These are phyloP conservation scores for Rhizophora mangle DNA, from an alignment of 345 rosid genomes.

Conservation along the genomic window DNA sequence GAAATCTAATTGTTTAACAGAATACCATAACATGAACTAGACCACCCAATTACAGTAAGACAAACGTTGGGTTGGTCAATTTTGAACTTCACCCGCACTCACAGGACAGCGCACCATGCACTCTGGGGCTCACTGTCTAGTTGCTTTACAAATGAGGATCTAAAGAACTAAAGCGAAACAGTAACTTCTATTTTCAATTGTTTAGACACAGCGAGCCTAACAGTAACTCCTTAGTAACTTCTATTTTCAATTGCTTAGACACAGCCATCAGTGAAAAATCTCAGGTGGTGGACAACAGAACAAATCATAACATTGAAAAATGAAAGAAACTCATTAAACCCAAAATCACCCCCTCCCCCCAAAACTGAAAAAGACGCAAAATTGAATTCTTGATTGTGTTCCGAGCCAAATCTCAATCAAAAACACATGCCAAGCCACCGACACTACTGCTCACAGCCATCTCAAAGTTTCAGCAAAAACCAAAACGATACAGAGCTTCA, in stretches of 20 bases:
- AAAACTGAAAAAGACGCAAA: background rate
- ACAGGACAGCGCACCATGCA: background rate
- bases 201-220: background rate
- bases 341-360: background rate
- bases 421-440: conserved; percentile 3
- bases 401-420: conserved; percentile 15
- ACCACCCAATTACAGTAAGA: background rate
- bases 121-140: background rate
- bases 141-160: background rate
- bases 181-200: conserved; percentile 11
- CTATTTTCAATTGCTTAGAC: background rate
- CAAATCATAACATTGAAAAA: background rate
- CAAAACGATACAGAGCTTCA: conserved; percentile 5
- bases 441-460: conserved; percentile 6
- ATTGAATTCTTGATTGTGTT: background rate
- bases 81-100: conserved; percentile 2
- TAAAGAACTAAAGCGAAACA: conserved; percentile 6
- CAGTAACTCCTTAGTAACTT: background rate
- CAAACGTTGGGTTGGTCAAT: background rate
- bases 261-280: no score
- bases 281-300: no score
- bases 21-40: background rate
- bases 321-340: conserved; percentile 3
- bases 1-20: no score
- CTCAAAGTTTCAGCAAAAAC: background rate